Percentiles rank a stretch among this genome's conserved stretches.
Conservation (phyloP, 2,329 filamentous ascomycete genomes). For the Aspergillus ruber region DNA sequence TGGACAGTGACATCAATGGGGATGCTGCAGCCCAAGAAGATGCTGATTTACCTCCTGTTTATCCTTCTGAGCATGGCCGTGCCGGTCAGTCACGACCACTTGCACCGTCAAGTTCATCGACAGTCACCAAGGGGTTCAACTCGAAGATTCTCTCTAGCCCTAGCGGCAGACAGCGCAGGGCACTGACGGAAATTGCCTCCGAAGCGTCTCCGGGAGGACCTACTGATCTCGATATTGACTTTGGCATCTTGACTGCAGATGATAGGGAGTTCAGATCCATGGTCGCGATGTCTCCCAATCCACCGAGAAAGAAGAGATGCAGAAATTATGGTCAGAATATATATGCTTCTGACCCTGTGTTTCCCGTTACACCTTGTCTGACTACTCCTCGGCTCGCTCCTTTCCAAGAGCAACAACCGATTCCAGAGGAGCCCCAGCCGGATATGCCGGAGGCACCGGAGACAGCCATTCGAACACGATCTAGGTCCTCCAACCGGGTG, state of each 20-base stretch:
- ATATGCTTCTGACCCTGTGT: constrained; percentile 22
- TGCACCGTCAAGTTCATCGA: constrained; percentile 17
- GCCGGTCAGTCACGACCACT: constrained; percentile 14
- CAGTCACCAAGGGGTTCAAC: constrained; percentile 17
- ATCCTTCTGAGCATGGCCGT: constrained; percentile 13
- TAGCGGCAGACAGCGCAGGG: constrained; percentile 30
- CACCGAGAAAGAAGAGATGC: constrained; percentile 32
- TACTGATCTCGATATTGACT: constrained; percentile 26
- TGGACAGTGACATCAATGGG: constrained; percentile 16
- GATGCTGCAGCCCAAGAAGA: constrained; percentile 28
- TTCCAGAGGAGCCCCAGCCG: constrained; percentile 9
- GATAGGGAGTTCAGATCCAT: constrained; percentile 34
- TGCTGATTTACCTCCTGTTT: constrained; percentile 31
- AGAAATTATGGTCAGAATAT: constrained; percentile 26
- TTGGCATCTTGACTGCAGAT: constrained; percentile 34
- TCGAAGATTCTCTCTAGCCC: constrained; percentile 34
- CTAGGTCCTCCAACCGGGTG: constrained; percentile 16
- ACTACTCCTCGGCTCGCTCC: constrained; percentile 13
- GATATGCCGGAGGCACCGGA: constrained; percentile 7
- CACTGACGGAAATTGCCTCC: constrained; percentile 37
- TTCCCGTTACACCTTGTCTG: constrained; percentile 22
- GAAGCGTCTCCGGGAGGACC: constrained; percentile 35
- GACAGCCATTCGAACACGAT: constrained; percentile 15
- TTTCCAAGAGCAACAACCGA: constrained; percentile 8
- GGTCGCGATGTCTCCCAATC: constrained; percentile 26